These are phyloP conservation scores for Gloeopeniophorella convolvens DNA, from an alignment of 768 basidiomycete species.

Conservation along the genomic window DNA sequence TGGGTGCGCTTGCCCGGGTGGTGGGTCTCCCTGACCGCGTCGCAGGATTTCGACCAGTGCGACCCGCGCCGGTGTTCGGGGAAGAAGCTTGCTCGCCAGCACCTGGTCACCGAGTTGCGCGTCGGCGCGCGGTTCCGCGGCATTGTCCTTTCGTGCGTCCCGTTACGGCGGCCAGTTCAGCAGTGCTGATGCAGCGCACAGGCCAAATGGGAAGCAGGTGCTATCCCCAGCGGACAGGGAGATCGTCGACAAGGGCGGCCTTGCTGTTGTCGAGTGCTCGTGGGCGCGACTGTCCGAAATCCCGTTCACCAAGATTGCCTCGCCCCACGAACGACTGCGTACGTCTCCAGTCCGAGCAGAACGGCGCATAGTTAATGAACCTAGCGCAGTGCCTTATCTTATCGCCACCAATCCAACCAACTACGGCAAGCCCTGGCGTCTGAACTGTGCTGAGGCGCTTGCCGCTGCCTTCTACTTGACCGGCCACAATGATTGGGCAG, in stretches of 20 bases:
- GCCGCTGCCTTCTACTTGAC: constrained; percentile 95
- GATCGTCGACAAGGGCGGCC: constrained; percentile 61
- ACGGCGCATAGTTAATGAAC: not conserved
- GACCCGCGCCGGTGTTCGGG: constrained; percentile 85
- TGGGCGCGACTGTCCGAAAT: constrained; percentile 96
- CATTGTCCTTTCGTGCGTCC: constrained; percentile 83
- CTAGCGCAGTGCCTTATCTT: constrained; percentile 78
- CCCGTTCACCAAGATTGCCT: constrained; percentile 89
- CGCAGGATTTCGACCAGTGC: constrained; percentile 94
- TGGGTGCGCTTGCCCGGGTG: constrained; percentile 33
- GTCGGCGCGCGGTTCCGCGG: constrained; percentile 87
- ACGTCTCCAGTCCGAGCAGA: constrained; percentile 28
- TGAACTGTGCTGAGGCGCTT: constrained; percentile 92
- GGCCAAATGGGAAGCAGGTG: constrained; percentile 75
- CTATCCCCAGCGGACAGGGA: constrained; percentile 83
- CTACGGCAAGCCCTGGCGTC: constrained; percentile 94
- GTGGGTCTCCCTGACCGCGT: not conserved
- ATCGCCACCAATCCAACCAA: constrained; percentile 96
- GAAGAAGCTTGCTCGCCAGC: constrained; percentile 83
- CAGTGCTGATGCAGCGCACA: constrained; percentile 26
- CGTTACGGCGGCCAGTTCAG: not conserved
- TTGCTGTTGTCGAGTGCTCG: constrained; percentile 98
- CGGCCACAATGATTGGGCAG: constrained; percentile 77
- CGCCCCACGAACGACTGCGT: constrained; percentile 89
- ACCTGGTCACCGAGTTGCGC: constrained; percentile 75